Evolutionary conservation across 192 early-diverging fungal species (phyloP).

Genomic region (Coemansia sp.): DNA sequence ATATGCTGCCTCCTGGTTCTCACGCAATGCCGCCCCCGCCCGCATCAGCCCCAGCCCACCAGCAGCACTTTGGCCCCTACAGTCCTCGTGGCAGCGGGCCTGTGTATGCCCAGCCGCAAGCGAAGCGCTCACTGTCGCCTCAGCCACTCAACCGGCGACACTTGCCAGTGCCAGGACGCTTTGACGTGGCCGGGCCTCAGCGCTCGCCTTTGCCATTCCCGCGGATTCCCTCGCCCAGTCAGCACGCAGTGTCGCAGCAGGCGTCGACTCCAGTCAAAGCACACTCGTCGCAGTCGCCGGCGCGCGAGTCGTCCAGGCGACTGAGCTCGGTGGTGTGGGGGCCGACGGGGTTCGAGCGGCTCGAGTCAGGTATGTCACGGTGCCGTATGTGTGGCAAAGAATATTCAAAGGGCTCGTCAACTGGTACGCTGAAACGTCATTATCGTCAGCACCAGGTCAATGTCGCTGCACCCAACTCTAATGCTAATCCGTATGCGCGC

Average conservation of each 20-base stretch:
- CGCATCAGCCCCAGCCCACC: conserved; percentile 8
- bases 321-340: conserved; percentile 60
- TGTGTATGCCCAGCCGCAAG: conserved; percentile 19
- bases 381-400: conserved; percentile 56
- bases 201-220: conserved; percentile 53
- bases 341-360: conserved; percentile 53
- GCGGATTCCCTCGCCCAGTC: conserved; percentile 51
- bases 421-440: conserved; percentile 57
- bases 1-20: conserved; percentile 37
- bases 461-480: conserved; percentile 19
- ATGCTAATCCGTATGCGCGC: conserved; percentile 18
- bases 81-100: conserved; percentile 8
- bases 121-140: conserved; percentile 16
- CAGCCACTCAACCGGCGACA: conserved; percentile 25
- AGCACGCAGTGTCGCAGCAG: conserved; percentile 19
- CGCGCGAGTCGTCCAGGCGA: conserved; percentile 53
- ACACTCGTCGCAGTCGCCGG: conserved; percentile 49
- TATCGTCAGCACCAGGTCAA: conserved; percentile 56
- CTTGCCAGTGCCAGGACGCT: conserved; percentile 35
- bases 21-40: conserved; percentile 13
- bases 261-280: conserved; percentile 5
- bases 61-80: not conserved
- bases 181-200: conserved; percentile 28
- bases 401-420: conserved; percentile 57
- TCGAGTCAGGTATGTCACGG: conserved; percentile 57